These are phyloP conservation scores for Larix kaempferi DNA, from an alignment of 75 land plant species.

Conservation along the genomic window DNA sequence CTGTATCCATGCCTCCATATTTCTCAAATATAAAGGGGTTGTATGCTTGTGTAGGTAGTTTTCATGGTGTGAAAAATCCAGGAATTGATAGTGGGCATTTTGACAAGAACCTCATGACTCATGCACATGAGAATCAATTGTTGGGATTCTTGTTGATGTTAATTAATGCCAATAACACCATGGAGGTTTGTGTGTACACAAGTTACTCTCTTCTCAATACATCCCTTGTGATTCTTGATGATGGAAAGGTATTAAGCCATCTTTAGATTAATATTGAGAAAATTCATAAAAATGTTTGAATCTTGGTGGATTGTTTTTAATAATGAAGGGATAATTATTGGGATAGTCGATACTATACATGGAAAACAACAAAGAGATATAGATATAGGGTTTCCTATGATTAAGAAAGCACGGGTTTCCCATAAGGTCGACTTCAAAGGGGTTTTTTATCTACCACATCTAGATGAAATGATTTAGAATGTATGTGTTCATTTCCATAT, in stretches of 20 bases:
- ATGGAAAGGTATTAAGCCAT: constrained; percentile 48
- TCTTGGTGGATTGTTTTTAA: no score
- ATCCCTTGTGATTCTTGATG: constrained; percentile 77
- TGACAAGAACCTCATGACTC: no score
- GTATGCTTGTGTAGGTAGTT: no score
- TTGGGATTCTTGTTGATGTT: constrained; percentile 63
- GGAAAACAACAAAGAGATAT: constrained; percentile 61
- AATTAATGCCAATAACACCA: constrained; percentile 81
- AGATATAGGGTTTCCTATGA: constrained; percentile 61
- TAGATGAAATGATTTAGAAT: constrained; percentile 40
- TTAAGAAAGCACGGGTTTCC: constrained; percentile 63
- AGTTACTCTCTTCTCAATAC: constrained; percentile 81
- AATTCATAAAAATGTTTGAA: no score
- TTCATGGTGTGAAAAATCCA: background rate
- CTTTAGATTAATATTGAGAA: background rate
- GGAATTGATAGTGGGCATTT: background rate
- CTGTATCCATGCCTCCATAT: no score
- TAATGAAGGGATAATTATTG: no score
- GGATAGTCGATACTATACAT: constrained; percentile 70
- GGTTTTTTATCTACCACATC: constrained; percentile 50
- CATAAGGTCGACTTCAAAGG: constrained; percentile 78
- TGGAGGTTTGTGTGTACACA: constrained; percentile 71
- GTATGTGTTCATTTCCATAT: no score
- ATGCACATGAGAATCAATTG: constrained; percentile 79
- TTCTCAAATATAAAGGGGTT: no score